Evolutionary conservation across 306 rosid genomes (phyloP), one percentile per base, ranked within the genome.

Genomic region (Medicago lupulina): DNA sequence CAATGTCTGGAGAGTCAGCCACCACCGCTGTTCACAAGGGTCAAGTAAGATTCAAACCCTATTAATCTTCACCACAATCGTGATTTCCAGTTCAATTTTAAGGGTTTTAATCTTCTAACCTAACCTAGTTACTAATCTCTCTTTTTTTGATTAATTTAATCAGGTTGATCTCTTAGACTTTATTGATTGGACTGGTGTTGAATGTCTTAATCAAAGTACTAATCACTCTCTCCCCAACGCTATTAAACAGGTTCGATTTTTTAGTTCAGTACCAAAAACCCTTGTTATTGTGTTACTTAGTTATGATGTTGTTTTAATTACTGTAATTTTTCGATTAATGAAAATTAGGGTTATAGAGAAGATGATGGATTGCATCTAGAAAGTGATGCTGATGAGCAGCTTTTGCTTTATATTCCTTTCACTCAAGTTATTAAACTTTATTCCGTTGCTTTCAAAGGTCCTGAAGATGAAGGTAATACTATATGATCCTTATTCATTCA

Each of bases 311-410:
- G 0, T 14, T 2, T 49, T 49, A 9, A 53, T 80, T 68, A 43
- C 36, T 73, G 72, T 74, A 18, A 36, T 77, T 76, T 76, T 73
- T 75, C 72, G 13, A 17, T 53, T 54, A 9, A 1, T 55, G 25
- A 19, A 43, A 67, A 82, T 41, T 73, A 92, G 99, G 96, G 96
- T 75, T 95, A 93, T 60, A 89, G 99, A 87, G 97, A 95, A 63
- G 92, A 95, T 76, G 99, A 95, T 41, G 90, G 91, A 71, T 89
- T 95, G 89, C 87, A 82, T 88, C 82, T 95, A 78, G 96, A 92
- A 85, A 95, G 99, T 80, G 99, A 92, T 84, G 97, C 99, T 0
- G 99, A 95, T 78, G 99, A 95, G 83, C 99, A 92, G 82, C 93
- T 95, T 85, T 82, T 95, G 88, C 83, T 95, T 70, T 95, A 92